Conservation (phyloP, 2,329 filamentous ascomycete genomes). For the Bipolaris sorokiniana region DNA sequence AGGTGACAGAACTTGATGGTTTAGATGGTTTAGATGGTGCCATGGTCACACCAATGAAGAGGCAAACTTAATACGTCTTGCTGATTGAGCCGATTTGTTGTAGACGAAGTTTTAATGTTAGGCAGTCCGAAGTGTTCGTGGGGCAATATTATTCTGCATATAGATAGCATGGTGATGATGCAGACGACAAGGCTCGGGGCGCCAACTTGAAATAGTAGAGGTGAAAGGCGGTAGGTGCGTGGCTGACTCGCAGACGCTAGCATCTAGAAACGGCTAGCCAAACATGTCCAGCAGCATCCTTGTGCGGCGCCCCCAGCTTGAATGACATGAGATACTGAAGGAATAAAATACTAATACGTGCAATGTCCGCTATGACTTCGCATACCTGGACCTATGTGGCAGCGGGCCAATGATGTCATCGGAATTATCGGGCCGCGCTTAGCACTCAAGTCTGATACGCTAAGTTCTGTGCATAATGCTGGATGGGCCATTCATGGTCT, state of each 20-base stretch:
- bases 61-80: not conserved
- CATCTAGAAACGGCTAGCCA: constrained; percentile 1
- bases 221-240: constrained; percentile 13
- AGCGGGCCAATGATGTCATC: constrained; percentile 16
- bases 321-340: not conserved
- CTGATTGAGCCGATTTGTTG: not conserved
- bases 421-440: constrained; percentile 1
- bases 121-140: not conserved
- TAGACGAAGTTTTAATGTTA: not conserved
- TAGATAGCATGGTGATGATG: constrained; percentile 10
- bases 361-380: not conserved
- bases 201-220: constrained; percentile 7
- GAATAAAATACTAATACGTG: not conserved
- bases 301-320: not conserved
- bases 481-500: not conserved
- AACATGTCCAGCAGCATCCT: not conserved
- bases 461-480: constrained; percentile 4
- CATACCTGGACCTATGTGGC: not conserved
- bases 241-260: constrained; percentile 10
- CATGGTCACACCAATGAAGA: not conserved
- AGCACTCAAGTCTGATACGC: constrained; percentile 2
- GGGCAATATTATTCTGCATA: not conserved
- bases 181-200: not conserved
- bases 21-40: constrained; percentile 3
- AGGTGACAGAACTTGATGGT: not conserved